phyloP scores from a whole-genome alignment of 2,329 filamentous ascomycete genomes.

The Curvularia verruculosa region DNA sequence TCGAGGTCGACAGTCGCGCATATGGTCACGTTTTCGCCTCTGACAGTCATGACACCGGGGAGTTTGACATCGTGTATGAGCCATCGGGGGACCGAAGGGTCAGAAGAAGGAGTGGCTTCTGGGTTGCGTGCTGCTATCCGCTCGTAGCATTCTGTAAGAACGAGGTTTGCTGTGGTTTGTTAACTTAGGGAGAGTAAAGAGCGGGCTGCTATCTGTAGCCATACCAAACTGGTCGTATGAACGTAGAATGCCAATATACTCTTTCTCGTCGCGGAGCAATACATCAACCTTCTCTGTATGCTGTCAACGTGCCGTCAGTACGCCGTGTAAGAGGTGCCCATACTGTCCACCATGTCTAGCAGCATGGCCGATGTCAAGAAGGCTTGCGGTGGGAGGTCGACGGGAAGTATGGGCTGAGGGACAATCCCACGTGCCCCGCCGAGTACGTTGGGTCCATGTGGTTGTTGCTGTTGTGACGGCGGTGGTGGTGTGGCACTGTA shows the following conservation, averaged over 20 bases:
- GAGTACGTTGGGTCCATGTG: slow-evolving; percentile 50
- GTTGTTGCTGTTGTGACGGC: slow-evolving; percentile 50
- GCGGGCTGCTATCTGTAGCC: not conserved
- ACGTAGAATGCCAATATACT: slow-evolving; percentile 87
- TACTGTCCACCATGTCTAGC: slow-evolving; percentile 95
- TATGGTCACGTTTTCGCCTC: slow-evolving; percentile 95
- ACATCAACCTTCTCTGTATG: slow-evolving; percentile 88
- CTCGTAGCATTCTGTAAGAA: slow-evolving; percentile 91
- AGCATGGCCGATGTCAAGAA: slow-evolving; percentile 97
- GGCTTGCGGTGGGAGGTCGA: slow-evolving; percentile 82
- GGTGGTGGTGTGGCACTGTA: slow-evolving; percentile 51
- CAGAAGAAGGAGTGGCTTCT: slow-evolving; percentile 28
- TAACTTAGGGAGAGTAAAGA: not conserved
- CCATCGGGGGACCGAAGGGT: slow-evolving; percentile 39
- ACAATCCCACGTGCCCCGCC: slow-evolving; percentile 34
- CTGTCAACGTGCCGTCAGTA: slow-evolving; percentile 21
- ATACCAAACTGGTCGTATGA: slow-evolving; percentile 98
- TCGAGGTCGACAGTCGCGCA: slow-evolving; percentile 97
- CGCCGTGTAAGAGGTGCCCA: slow-evolving; percentile 13
- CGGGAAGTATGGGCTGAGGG: slow-evolving; percentile 37
- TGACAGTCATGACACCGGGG: slow-evolving; percentile 86
- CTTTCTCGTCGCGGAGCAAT: slow-evolving; percentile 88
- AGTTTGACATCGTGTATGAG: slow-evolving; percentile 84
- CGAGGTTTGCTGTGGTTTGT: slow-evolving; percentile 76
- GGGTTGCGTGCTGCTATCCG: slow-evolving; percentile 73